Evolutionary conservation across 768 basidiomycete genomes (phyloP), one percentile per base, ranked within the genome.

Genomic region (Gautieria morchelliformis): DNA sequence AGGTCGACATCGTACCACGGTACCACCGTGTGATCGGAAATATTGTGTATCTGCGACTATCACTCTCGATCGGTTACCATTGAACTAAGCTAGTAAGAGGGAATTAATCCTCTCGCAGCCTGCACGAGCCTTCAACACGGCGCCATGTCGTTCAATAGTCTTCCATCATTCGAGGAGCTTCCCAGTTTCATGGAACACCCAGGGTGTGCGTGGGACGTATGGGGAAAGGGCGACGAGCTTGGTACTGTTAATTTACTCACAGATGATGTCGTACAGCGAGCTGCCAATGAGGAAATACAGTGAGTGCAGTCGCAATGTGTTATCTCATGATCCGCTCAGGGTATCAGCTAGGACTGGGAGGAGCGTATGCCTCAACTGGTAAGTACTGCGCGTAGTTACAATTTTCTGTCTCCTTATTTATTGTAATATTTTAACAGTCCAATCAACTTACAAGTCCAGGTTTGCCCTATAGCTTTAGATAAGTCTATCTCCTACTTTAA

Each of bases 191-290:
- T 22, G n/a, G 27, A 53, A 14, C 35, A 10, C 39, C 57, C 57
- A 9, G 60, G 60, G 17, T 55, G 52, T 42, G 60, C 60, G 33
- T 61, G 60, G 60, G 30, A 48, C 19, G 58, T 59, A 20, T 61
- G 60, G 60, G 60, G 60, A 40, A 41, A 53, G 32, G 52, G 58
- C 15, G 60, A 61, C 35, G 46, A 61, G 35, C 57, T 61, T 32
- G 60, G 60, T 11, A 58, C 60, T 32, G 53, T 61, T 37, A 61
- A 61, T 48, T 47, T 61, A 53, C 54, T 61, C 52, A 61, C 60
- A 30, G 58, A 58, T 33, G 51, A 58, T 19, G 42, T 59, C 30
- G 58, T 61, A 32, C 45, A 39, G 20, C 37, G 47, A 20, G 57
- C 52, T 9, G 37, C 53, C 19, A 54, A 22, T 17, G 53, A 59